A percentile compares a stretch with the other conserved stretches of the same genome.
phyloP scores from a whole-genome alignment of 257 asterid species.

The Solanum piurae region DNA sequence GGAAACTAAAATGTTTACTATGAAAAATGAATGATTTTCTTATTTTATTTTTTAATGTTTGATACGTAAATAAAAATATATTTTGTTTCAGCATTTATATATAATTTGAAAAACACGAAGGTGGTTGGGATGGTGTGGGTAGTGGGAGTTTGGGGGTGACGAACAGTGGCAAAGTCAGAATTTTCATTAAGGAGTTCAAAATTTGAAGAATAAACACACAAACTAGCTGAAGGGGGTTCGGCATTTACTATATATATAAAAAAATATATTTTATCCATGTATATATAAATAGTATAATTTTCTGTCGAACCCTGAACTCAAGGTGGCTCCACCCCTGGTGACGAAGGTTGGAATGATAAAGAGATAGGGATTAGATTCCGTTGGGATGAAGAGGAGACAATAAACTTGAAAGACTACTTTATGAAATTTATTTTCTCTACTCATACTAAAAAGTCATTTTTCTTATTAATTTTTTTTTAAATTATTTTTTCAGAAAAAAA shows the following conservation, averaged over 20 bases:
- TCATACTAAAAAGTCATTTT: neutral
- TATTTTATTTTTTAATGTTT: neutral
- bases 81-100: too few species aligned
- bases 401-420: neutral
- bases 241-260: too few species aligned
- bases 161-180: too few species aligned
- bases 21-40: neutral
- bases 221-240: too few species aligned
- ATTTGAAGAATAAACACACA: too few species aligned
- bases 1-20: neutral
- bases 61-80: neutral
- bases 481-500: neutral
- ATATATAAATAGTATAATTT: too few species aligned
- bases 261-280: too few species aligned
- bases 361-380: neutral
- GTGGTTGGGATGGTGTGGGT: neutral
- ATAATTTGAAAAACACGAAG: neutral
- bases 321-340: too few species aligned
- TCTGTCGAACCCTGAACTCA: too few species aligned
- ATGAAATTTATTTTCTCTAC: neutral
- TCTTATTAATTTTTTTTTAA: neutral
- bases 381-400: neutral
- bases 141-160: neutral
- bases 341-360: neutral
- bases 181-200: too few species aligned